These are phyloP conservation scores for Sporisorium exsertum DNA, from an alignment of 1,284 basidiomycete species.

Conservation along the genomic window DNA sequence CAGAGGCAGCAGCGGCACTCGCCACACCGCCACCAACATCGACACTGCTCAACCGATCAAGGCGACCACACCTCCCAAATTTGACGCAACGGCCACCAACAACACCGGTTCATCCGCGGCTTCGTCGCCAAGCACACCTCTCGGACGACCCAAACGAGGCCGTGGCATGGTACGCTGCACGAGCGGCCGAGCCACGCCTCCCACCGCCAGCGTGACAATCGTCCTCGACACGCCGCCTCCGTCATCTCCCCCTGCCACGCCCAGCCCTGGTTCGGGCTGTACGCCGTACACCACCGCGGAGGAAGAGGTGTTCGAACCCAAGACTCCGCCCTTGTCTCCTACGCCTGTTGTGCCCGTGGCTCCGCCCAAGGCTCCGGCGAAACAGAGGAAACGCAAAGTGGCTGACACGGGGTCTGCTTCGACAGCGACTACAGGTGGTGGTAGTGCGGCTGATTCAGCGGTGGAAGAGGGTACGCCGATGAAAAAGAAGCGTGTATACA, in stretches of 20 bases:
- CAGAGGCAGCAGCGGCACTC: neutral
- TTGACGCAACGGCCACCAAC: neutral
- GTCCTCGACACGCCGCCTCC: neutral
- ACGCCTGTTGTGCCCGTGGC: neutral
- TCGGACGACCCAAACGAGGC: neutral
- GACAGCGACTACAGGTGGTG: neutral
- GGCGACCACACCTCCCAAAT: neutral
- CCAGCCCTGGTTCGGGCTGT: neutral
- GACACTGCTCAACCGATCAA: neutral
- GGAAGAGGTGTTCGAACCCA: neutral
- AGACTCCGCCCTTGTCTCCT: conserved; percentile 10
- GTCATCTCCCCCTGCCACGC: neutral
- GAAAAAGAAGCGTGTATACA: conserved; percentile 26
- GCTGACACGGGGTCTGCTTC: neutral
- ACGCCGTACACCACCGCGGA: conserved; percentile 1
- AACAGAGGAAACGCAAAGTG: conserved; percentile 15
- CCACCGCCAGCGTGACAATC: neutral
- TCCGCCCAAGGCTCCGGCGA: neutral
- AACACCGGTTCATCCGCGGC: too few relatives aligned
- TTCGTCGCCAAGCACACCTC: neutral
- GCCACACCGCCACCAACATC: neutral
- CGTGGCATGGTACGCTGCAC: conserved; percentile 1
- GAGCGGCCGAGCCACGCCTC: neutral
- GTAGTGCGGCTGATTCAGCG: neutral
- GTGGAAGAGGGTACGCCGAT: neutral